Evolutionary conservation across 2,329 filamentous ascomycete genomes (phyloP), one percentile per base, ranked within the genome.

Genomic region (Penicillium sp.): DNA sequence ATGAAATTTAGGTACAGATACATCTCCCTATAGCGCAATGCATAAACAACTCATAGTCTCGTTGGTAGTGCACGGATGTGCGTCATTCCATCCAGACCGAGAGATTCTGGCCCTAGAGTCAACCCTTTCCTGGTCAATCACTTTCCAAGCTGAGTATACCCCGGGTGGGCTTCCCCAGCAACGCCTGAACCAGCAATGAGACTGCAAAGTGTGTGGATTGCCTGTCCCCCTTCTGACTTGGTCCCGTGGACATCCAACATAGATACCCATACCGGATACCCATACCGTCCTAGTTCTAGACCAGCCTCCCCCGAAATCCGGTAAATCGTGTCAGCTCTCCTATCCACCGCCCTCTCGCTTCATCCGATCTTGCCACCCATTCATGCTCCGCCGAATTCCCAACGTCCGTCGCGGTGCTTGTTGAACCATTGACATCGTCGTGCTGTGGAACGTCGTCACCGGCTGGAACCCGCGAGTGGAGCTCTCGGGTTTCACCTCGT

Each of bases 381-480:
- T 76, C 72, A 77, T 74, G 49, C 70, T 76, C 50, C 76, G 70
- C 41, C 76, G 72, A 51, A 78, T 71, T 29, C 76, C 76, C 55
- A 78, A 59, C 19, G 76, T 78, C 64, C 72, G 75, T 52, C 70
- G 72, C 39, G 59, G 62, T 51, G 38, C 55, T 23, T 70, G 64
- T 58, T 72, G 64, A 29, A 72, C 57, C 65, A 65, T 72, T n/a
- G 72, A 68, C 68, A 75, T 70, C n/a, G 68, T 74, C 5, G 76
- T 78, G 15, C 66, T 73, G 60, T 78, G 74, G 63, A 73, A 75
- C 50, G 72, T 74, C 41, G 63, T 61, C 21, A 68, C 69, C 10
- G 74, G 70, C 38, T 67, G 64, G 55, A 69, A 60, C 44, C 58
- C 57, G 34, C 58, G 49, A 47, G 58, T 61, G 62, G 65, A 61